Percentiles rank a stretch among this genome's conserved stretches.
These are phyloP conservation scores for Proteromonas lacertae DNA, from an alignment of 352 stramenopile genomes.

Conservation along the genomic window DNA sequence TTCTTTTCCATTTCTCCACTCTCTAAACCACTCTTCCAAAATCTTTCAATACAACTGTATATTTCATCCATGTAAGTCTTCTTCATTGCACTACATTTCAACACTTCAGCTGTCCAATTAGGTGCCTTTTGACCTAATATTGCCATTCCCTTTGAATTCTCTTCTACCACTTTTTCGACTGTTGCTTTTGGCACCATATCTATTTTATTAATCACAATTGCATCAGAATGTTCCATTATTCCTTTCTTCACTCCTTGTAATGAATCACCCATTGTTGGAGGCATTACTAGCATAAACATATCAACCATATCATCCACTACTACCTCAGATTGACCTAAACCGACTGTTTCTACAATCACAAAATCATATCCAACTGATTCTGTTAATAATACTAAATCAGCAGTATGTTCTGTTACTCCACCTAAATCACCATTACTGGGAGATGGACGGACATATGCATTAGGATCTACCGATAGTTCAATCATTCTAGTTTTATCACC, in stretches of 20 bases:
- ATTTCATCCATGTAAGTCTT: too few species aligned
- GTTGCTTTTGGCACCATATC: conserved; percentile 25
- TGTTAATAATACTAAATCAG: conserved; percentile 31
- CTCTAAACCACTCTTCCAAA: too few species aligned
- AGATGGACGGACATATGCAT: conserved; percentile 58
- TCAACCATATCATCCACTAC: conserved; percentile 77
- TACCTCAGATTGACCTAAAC: conserved; percentile 79
- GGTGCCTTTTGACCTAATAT: conserved; percentile 32
- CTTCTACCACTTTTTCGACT: conserved; percentile 6
- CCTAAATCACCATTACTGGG: conserved; percentile 39
- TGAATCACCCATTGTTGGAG: conserved; percentile 68
- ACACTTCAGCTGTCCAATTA: conserved; percentile 28
- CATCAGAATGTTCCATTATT: conserved; percentile 83
- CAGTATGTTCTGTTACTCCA: conserved; percentile 28
- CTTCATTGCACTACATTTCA: too few species aligned
- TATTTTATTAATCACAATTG: conserved; percentile 86
- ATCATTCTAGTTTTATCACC: conserved; percentile 92
- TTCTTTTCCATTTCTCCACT: too few species aligned
- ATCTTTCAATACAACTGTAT: too few species aligned
- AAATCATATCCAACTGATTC: conserved; percentile 51
- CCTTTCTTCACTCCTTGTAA: conserved; percentile 84
- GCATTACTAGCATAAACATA: conserved; percentile 69
- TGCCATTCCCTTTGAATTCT: conserved; percentile 24
- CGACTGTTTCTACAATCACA: conserved; percentile 82
- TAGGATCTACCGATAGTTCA: conserved; percentile 45